Base-by-base conservation (phyloP, 2,329 filamentous ascomycete species). In the Paradendryphiella salina region DNA sequence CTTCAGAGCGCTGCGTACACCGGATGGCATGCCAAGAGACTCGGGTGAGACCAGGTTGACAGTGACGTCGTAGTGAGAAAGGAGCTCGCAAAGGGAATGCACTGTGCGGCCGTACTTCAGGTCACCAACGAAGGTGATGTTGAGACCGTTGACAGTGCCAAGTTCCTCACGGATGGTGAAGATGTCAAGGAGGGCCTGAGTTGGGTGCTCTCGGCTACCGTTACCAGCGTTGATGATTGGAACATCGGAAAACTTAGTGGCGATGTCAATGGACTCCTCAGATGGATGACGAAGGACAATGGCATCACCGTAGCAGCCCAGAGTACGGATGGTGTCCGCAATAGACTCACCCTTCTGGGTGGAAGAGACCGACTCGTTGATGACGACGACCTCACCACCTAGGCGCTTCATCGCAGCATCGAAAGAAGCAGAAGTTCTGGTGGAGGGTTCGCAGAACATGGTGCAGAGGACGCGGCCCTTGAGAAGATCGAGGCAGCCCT, bases 111-210 rank as follows among this genome's bases (percentile, higher is more conserved):
- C 94, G 73, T 96, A 95, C 60, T 88, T 85, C 50, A 99, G 85
- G 69, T 99, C 94, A 65, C 94, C 94, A 36, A 90, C 82, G 74
- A 99, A 99, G 42, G 94, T 99, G 69, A 99, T 95, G 36, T 90
- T 97, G 58, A 99, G 80, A 44, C 93, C 93, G 70, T 93, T 92
- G 49, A 97, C 93, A 0, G 92, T 96, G 58, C 94, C 94, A 7
- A 97, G 82, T 75, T 99, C 94, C 76, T 99, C 94, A 62, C 94
- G 90, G 69, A 99, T 99, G 46, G 94, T 97, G 80, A 96, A 99
- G 50, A 99, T 86, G 69, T 99, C 94, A 17, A 99, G 80, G 82
- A 99, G 94, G 0, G 94, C 94, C 76, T 99, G 94, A 0, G 94
- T 99, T 0, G 94, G 94, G 76, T 99, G 94, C 78, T 99, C 94